phyloP scores from a whole-genome alignment of 176 grass and related monocot species.

The Musa beccarii region DNA sequence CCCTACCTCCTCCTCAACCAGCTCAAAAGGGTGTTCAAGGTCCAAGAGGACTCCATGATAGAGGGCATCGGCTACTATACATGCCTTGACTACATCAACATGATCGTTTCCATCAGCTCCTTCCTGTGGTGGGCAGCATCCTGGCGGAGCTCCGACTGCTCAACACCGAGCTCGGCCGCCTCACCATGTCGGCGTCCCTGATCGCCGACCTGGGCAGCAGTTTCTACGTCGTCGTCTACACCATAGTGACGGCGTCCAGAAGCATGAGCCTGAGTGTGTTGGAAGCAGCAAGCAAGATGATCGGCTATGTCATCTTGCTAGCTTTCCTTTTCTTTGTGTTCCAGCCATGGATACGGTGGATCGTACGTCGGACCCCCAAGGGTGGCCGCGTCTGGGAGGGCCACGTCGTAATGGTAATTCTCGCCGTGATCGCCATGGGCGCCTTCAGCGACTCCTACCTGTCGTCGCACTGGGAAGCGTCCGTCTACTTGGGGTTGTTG shows the following conservation, averaged over 20 bases:
- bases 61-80: neutral
- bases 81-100: neutral
- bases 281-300: neutral
- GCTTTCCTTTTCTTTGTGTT: slow-evolving; percentile 18
- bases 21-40: neutral
- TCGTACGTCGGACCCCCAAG: slow-evolving; percentile 47
- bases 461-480: neutral
- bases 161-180: slow-evolving; percentile 31
- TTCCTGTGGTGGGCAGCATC: slow-evolving; percentile 19
- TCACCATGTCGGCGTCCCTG: slow-evolving; percentile 22
- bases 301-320: slow-evolving; percentile 26
- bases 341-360: slow-evolving; percentile 33
- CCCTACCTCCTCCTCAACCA: neutral
- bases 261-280: neutral
- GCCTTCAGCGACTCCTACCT: slow-evolving; percentile 11
- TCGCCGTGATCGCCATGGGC: slow-evolving; percentile 1
- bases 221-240: neutral
- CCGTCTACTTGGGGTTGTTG: slow-evolving; percentile 18
- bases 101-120: neutral
- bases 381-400: slow-evolving; percentile 35
- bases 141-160: slow-evolving; percentile 27
- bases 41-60: neutral
- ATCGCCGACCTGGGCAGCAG: neutral
- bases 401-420: slow-evolving; percentile 1
- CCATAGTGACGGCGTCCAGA: neutral